phyloP scores from a whole-genome alignment of 2,329 filamentous ascomycete species.

The Cladosporium sp. region DNA sequence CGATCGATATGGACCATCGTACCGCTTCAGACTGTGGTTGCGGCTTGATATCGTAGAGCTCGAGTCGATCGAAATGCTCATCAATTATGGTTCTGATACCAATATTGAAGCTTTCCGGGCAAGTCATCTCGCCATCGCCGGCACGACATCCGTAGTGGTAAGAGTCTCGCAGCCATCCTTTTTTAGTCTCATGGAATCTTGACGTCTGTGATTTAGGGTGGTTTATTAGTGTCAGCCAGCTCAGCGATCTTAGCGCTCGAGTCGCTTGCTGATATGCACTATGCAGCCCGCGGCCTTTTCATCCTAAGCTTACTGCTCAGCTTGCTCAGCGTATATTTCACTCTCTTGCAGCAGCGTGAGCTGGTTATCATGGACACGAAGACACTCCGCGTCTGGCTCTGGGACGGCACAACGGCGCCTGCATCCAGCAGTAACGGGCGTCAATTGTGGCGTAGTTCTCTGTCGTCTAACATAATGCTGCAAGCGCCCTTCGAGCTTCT shows the following conservation, averaged over 20 bases:
- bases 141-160: constrained; percentile 15
- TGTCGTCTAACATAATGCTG: constrained; percentile 13
- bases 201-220: not conserved
- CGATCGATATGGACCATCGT: constrained; percentile 9
- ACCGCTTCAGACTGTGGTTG: constrained; percentile 10
- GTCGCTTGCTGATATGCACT: constrained; percentile 14
- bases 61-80: constrained; percentile 14
- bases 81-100: constrained; percentile 14
- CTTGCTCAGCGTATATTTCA: constrained; percentile 17
- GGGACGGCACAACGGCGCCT: constrained; percentile 3
- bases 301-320: constrained; percentile 16
- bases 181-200: not conserved
- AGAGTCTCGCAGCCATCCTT: not conserved
- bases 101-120: constrained; percentile 9
- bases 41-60: constrained; percentile 15
- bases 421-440: not conserved
- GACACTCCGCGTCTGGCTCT: constrained; percentile 14
- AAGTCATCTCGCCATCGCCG: constrained; percentile 9
- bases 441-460: constrained; percentile 12
- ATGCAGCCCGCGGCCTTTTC: constrained; percentile 15
- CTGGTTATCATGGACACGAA: constrained; percentile 8
- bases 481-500: constrained; percentile 16
- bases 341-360: constrained; percentile 14
- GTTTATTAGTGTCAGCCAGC: not conserved
- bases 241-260: constrained; percentile 7